Evolutionary conservation across 2,329 filamentous ascomycete genomes (phyloP), one percentile per base, ranked within the genome.

Genomic region (Esteya vermicola): DNA sequence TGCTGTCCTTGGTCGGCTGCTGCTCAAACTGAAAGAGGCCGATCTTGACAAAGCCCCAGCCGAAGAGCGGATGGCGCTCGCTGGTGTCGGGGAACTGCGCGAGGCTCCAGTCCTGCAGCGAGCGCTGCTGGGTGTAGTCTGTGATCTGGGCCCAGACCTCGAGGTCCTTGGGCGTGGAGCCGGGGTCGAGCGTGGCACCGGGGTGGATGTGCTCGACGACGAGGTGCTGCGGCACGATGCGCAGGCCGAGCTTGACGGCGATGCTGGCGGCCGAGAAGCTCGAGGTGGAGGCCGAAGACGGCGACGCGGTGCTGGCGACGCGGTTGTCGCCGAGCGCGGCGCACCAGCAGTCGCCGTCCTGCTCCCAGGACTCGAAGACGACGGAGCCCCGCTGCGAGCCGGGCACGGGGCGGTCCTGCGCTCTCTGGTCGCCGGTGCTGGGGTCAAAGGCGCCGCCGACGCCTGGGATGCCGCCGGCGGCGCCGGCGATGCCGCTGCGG

Each of bases 261-360:
- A 96, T 10, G 59, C 13, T 55, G 55, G 36, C 66, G 60, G 10
- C 52, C 13, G 16, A n/a, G 2, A n/a, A n/a, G 81, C 23, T 78
- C 65, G 41, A 88, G 67, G 6, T 59, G 55, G 26, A 68, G 57
- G 26, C 69, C 64, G 16, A 79, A 66, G 31, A 74, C 57, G 16
- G 91, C 72, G 9, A 70, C 72, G 14, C 27, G 9, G 21, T n/a
- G n/a, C n/a, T 14, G 21, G 20, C 16, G 33, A 33, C 26, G 30
- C 16, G 23, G 25, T 22, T 31, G 21, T 21, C 26, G 26, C 22
- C 19, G 12, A 9, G 12, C 12, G 12, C 68, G 5, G 80, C 77
- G 56, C 89, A 96, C 82, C 85, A 96, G 58, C 85, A 93, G 45
- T 96, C 83, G 18, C 82, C 84, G 26, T 80, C 70, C 36, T 93